Conservation (phyloP, 1,284 basidiomycete genomes). For the Cutaneotrichosporon arboriforme region DNA sequence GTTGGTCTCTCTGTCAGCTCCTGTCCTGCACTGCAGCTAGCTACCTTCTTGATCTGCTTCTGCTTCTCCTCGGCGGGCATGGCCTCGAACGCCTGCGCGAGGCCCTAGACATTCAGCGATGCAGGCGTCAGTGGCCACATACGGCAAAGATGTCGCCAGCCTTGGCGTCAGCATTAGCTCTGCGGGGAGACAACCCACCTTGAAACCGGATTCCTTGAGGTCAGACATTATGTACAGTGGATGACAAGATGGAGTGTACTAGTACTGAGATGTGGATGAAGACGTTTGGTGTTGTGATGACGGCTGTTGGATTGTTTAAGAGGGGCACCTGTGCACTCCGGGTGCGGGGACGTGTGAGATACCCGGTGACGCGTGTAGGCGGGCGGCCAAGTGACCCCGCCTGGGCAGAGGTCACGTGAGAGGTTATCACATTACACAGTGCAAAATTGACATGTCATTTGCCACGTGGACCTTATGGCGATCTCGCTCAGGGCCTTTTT, state of each 20-base stretch:
- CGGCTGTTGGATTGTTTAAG: too few species aligned
- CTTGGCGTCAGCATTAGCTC: slow-evolving; percentile 46
- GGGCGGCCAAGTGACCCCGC: too few species aligned
- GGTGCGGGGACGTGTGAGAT: too few species aligned
- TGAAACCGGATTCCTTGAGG: slow-evolving; percentile 47
- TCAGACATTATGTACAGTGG: slow-evolving; percentile 12
- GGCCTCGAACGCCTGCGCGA: slow-evolving; percentile 60
- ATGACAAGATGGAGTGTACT: too few species aligned
- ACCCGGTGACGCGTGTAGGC: not conserved
- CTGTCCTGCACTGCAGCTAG: not conserved
- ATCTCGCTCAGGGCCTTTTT: too few species aligned
- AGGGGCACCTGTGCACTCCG: not conserved
- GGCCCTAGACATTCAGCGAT: slow-evolving; percentile 33
- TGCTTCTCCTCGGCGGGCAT: slow-evolving; percentile 70
- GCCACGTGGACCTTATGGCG: too few species aligned
- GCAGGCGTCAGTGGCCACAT: not conserved
- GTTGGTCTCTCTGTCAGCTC: slow-evolving; percentile 60
- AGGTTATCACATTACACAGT: too few species aligned
- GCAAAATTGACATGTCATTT: too few species aligned
- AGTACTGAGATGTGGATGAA: too few species aligned
- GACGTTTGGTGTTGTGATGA: not conserved
- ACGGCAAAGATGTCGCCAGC: slow-evolving; percentile 63
- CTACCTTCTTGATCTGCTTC: slow-evolving; percentile 77
- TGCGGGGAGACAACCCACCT: slow-evolving; percentile 25
- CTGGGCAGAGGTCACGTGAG: too few species aligned